Percentiles rank a stretch among this genome's conserved stretches.
These are phyloP conservation scores for Pichia sp. DNA, from an alignment of 1,139 yeast species.

Conservation along the genomic window DNA sequence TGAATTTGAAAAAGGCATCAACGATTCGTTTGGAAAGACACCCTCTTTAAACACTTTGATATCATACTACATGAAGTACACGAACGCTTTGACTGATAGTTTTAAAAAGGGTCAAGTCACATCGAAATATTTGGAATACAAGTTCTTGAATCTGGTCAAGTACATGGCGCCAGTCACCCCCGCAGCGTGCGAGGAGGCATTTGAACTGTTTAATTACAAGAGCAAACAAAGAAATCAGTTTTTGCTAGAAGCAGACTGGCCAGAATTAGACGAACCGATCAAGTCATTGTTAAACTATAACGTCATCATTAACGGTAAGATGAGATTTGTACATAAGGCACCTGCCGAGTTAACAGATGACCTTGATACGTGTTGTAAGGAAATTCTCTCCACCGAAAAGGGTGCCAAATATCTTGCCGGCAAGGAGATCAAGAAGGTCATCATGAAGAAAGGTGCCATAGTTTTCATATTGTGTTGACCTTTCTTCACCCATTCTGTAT, in stretches of 20 bases:
- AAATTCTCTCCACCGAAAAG: slow-evolving; percentile 29
- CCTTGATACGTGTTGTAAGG: slow-evolving; percentile 34
- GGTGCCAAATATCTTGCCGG: slow-evolving; percentile 35
- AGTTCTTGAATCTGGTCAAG: slow-evolving; percentile 42
- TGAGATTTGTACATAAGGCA: slow-evolving; percentile 46
- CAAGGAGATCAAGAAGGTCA: slow-evolving; percentile 36
- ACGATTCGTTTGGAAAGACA: slow-evolving; percentile 54
- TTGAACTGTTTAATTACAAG: slow-evolving; percentile 48
- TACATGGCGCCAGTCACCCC: slow-evolving; percentile 77
- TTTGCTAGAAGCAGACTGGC: slow-evolving; percentile 54
- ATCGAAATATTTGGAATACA: slow-evolving; percentile 10
- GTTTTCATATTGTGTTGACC: slow-evolving; percentile 31
- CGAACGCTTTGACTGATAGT: slow-evolving; percentile 49
- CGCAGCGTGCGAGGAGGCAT: slow-evolving; percentile 74
- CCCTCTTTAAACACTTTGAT: slow-evolving; percentile 77
- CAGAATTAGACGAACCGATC: slow-evolving; percentile 37
- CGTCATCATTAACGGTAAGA: slow-evolving; percentile 67
- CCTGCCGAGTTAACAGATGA: slow-evolving; percentile 35
- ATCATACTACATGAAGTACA: slow-evolving; percentile 84
- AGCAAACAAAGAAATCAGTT: not conserved
- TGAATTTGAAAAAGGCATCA: slow-evolving; percentile 44
- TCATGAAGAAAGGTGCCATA: slow-evolving; percentile 33
- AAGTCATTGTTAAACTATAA: slow-evolving; percentile 41
- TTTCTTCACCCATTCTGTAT: not conserved
- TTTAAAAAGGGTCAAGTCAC: slow-evolving; percentile 28